phyloP scores from a whole-genome alignment of 306 rosid genomes.

The Begonia loranthoides region DNA sequence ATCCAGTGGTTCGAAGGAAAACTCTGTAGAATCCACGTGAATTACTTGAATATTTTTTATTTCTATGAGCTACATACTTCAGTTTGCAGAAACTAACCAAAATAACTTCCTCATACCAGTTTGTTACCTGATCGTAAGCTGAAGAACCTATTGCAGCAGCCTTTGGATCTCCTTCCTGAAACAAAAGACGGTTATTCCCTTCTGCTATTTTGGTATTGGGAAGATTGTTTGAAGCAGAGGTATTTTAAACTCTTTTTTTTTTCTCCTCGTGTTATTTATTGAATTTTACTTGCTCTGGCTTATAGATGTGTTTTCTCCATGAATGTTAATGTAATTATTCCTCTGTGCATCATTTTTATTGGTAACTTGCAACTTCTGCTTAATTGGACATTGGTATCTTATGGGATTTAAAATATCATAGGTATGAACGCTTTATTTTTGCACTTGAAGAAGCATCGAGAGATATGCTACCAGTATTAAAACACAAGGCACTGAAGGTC shows the following conservation, averaged over 20 bases:
- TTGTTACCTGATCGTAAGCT: slow-evolving; percentile 83
- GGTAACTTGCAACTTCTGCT: neutral
- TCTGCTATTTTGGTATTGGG: slow-evolving; percentile 89
- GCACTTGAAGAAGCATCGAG: slow-evolving; percentile 96
- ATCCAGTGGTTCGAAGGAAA: too few relatives aligned
- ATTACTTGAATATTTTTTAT: neutral
- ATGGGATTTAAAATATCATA: slow-evolving; percentile 11
- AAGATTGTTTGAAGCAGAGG: slow-evolving; percentile 96
- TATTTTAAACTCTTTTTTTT: slow-evolving; percentile 10
- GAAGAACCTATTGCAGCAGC: slow-evolving; percentile 64
- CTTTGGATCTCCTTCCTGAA: slow-evolving; percentile 57
- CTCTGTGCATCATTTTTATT: slow-evolving; percentile 1
- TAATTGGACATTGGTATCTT: neutral
- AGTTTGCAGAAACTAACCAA: slow-evolving; percentile 3
- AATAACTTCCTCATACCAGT: slow-evolving; percentile 26
- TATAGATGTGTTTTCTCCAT: neutral
- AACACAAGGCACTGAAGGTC: slow-evolving; percentile 84
- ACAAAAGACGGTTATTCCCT: slow-evolving; percentile 88
- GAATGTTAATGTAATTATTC: slow-evolving; percentile 2
- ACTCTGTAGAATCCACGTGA: too few relatives aligned
- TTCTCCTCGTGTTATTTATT: neutral
- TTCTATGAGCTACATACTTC: slow-evolving; percentile 1
- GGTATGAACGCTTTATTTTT: slow-evolving; percentile 80
- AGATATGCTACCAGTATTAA: slow-evolving; percentile 79
- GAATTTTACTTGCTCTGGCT: neutral